A percentile compares a stretch with the other conserved stretches of the same genome.
Evolutionary conservation across 75 land plant genomes (phyloP).

Genomic region (Sequoia sempervirens): DNA sequence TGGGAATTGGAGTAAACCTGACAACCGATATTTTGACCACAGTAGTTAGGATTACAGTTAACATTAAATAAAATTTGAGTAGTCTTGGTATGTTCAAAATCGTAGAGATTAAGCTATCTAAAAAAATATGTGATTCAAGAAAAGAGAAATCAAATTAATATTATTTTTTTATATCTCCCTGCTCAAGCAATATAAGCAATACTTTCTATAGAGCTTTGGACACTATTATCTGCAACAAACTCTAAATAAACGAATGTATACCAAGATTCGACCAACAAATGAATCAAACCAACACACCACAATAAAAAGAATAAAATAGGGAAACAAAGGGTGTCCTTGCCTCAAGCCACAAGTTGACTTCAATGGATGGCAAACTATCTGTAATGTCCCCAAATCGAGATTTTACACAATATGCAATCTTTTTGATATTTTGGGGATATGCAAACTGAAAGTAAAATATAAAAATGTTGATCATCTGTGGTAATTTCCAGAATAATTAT

Average conservation of each 20-base stretch:
- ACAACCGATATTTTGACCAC: background rate
- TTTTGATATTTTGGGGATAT: no score
- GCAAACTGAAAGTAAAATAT: no score
- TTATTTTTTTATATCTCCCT: background rate
- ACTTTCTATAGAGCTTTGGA: background rate
- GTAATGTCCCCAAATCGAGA: no score
- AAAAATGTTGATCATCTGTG: no score
- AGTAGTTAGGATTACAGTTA: background rate
- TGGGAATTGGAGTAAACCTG: constrained; percentile 83
- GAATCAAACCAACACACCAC: background rate
- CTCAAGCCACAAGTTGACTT: background rate
- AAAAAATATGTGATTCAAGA: background rate
- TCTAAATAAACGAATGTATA: background rate
- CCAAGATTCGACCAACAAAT: background rate
- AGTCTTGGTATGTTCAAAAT: background rate
- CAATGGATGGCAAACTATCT: background rate
- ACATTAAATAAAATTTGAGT: background rate
- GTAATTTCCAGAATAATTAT: no score
- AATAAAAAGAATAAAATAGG: background rate
- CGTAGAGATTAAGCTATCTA: background rate
- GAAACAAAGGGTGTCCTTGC: background rate
- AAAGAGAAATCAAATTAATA: background rate
- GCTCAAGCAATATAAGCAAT: background rate
- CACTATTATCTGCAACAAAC: background rate
- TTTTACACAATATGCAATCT: no score